These are phyloP conservation scores for Brassica carinata DNA, from an alignment of 345 rosid species.

Conservation along the genomic window DNA sequence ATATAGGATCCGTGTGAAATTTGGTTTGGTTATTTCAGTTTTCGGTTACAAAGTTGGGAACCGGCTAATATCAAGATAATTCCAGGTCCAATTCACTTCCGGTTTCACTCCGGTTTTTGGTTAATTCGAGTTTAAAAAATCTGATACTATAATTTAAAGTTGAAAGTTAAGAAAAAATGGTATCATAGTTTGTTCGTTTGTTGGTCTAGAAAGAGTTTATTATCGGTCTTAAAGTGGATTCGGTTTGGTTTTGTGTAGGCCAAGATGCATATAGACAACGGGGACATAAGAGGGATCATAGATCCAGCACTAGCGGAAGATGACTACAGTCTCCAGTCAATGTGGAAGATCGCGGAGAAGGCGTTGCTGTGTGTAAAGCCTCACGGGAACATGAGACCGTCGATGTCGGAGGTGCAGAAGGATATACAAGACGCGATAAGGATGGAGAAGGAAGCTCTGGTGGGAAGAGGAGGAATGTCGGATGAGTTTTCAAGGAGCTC, in stretches of 20 bases:
- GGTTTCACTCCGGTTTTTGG: not conserved
- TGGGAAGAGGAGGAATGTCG: conserved; percentile 61
- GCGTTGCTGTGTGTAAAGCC: conserved; percentile 91
- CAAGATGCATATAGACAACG: conserved; percentile 88
- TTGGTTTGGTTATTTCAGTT: not conserved
- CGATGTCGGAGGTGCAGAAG: conserved; percentile 89
- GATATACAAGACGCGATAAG: conserved; percentile 90
- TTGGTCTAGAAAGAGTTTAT: not conserved
- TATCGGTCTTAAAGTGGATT: not conserved
- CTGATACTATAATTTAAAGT: not conserved
- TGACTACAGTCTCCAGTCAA: conserved; percentile 89
- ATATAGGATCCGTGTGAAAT: not conserved
- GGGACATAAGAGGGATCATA: conserved; percentile 86
- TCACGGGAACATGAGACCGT: conserved; percentile 91
- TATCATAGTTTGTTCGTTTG: not conserved
- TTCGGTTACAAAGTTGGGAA: not conserved
- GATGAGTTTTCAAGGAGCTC: conserved; percentile 79
- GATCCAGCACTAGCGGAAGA: conserved; percentile 59
- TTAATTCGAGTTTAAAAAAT: not conserved
- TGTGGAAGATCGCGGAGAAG: conserved; percentile 99
- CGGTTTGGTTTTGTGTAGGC: conserved; percentile 51
- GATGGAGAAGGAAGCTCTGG: conserved; percentile 68
- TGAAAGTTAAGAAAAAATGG: not conserved
- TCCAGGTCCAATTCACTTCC: not conserved
- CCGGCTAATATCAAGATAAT: not conserved